These are phyloP conservation scores for Mycena vulgaris DNA, from an alignment of 768 basidiomycete species.

Conservation along the genomic window DNA sequence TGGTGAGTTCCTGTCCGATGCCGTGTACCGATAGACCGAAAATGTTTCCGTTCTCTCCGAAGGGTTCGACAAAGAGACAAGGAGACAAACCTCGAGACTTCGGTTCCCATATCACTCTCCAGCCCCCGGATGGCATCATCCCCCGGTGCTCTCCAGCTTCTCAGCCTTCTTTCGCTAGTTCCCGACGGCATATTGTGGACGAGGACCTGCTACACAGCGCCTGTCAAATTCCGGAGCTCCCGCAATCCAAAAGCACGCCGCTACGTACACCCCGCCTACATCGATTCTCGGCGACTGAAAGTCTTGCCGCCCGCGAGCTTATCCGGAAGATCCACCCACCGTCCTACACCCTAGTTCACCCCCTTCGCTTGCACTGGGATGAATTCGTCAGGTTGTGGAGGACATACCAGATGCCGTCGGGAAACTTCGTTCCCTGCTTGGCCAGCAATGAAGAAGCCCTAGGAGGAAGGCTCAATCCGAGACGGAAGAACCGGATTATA, in stretches of 20 bases:
- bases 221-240: background rate
- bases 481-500: too few relatives aligned
- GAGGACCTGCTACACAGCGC: background rate
- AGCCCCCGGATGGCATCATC: slow-evolving; percentile 11
- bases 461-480: too few relatives aligned
- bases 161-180: background rate
- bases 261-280: background rate
- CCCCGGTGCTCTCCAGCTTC: slow-evolving; percentile 18
- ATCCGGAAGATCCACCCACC: background rate
- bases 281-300: background rate
- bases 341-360: background rate
- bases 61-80: background rate
- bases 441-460: background rate
- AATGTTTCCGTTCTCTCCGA: slow-evolving; percentile 13
- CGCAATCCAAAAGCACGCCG: background rate
- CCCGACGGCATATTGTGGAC: background rate
- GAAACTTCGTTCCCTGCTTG: background rate
- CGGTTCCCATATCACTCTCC: slow-evolving; percentile 13
- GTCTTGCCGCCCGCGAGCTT: background rate
- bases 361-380: background rate
- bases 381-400: background rate
- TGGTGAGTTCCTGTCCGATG: background rate
- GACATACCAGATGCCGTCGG: background rate
- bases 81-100: slow-evolving; percentile 10
- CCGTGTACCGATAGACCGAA: background rate